Conservation (phyloP, 805 yeast species). For the Schwanniomyces vanrijiae region DNA sequence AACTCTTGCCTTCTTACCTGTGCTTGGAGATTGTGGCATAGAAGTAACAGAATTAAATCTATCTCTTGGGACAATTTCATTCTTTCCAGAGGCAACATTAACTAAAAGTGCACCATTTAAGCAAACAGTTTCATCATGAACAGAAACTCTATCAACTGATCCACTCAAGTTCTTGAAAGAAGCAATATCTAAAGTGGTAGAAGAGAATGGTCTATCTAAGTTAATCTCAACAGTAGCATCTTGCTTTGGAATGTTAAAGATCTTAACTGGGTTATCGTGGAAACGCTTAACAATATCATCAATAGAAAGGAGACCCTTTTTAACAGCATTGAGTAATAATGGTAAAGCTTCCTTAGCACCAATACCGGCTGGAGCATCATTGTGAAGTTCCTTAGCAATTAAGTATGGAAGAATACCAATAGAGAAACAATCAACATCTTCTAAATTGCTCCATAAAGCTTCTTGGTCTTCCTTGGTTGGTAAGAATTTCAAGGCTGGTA, state of each 20-base stretch:
- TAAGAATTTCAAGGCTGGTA: slow-evolving; percentile 68
- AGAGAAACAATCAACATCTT: slow-evolving; percentile 79
- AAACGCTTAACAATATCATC: slow-evolving; percentile 71
- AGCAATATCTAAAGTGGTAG: slow-evolving; percentile 23
- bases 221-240: slow-evolving; percentile 80
- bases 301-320: slow-evolving; percentile 66
- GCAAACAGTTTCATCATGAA: slow-evolving; percentile 76
- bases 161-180: slow-evolving; percentile 56
- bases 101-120: slow-evolving; percentile 77
- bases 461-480: slow-evolving; percentile 81
- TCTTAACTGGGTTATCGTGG: slow-evolving; percentile 77
- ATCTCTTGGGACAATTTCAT: slow-evolving; percentile 42
- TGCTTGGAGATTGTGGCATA: slow-evolving; percentile 40
- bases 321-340: slow-evolving; percentile 76
- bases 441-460: slow-evolving; percentile 76
- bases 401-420: slow-evolving; percentile 77
- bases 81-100: slow-evolving; percentile 59
- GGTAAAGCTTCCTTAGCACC: slow-evolving; percentile 84
- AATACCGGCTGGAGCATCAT: slow-evolving; percentile 63
- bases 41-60: slow-evolving; percentile 37
- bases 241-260: slow-evolving; percentile 82
- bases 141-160: slow-evolving; percentile 83
- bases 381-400: slow-evolving; percentile 64
- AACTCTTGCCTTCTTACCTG: slow-evolving; percentile 35
- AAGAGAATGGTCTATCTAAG: slow-evolving; percentile 62